Evolutionary conservation across 768 basidiomycete species (phyloP).

Genomic region (Trametes maxima): DNA sequence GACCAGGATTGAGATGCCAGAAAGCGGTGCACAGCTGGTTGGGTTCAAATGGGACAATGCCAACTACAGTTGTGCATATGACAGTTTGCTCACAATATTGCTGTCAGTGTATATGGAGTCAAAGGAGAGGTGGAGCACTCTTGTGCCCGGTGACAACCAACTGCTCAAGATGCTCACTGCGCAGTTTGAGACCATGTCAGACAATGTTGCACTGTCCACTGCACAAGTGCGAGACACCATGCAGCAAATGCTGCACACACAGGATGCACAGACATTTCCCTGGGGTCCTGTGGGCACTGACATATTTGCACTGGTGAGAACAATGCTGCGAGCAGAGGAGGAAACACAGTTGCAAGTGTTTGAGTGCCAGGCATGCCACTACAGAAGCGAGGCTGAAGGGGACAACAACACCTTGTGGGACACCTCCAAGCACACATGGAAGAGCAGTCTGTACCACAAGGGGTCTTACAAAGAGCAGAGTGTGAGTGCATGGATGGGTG

Average conservation of each 20-base stretch:
- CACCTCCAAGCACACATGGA: not conserved
- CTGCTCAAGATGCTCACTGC: not conserved
- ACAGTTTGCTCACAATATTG: not conserved
- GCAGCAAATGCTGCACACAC: not conserved
- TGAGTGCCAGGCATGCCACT: not conserved
- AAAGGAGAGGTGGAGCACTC: no score
- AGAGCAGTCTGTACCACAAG: not conserved
- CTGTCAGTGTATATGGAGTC: not conserved
- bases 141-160: not conserved
- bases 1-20: not conserved
- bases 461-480: not conserved
- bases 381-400: not conserved
- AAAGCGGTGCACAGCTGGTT: not conserved
- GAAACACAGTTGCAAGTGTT: not conserved
- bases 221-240: not conserved
- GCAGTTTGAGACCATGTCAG: not conserved
- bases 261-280: not conserved
- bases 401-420: not conserved
- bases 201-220: not conserved
- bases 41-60: not conserved
- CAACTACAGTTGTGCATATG: not conserved
- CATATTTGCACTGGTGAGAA: not conserved
- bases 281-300: not conserved
- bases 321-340: not conserved
- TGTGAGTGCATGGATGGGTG: not conserved